phyloP scores from a whole-genome alignment of 345 rosid genomes.

The Hibiscus trionum region DNA sequence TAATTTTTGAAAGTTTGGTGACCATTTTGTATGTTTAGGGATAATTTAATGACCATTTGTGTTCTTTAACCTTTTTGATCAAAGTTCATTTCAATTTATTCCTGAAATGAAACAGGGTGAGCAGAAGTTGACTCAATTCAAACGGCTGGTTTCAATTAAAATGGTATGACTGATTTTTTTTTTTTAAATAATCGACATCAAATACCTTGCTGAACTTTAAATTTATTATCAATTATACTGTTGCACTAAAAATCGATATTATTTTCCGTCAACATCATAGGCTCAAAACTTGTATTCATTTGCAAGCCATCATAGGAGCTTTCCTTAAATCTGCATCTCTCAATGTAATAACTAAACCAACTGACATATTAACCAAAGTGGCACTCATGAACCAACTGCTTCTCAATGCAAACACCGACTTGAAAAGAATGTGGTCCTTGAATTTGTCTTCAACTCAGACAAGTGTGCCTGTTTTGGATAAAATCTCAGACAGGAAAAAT shows the following conservation, averaged over 20 bases:
- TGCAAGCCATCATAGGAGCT: background rate
- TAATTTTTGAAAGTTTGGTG: too few relatives aligned
- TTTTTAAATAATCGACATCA: too few relatives aligned
- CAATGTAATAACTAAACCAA: background rate
- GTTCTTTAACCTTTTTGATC: background rate
- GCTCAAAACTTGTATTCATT: background rate
- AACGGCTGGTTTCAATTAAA: too few relatives aligned
- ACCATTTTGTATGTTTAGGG: too few relatives aligned
- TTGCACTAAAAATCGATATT: too few relatives aligned
- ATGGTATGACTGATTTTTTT: too few relatives aligned
- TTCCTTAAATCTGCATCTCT: background rate
- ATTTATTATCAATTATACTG: too few relatives aligned
- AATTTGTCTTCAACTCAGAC: background rate
- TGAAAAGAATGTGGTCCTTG: slow-evolving; percentile 5
- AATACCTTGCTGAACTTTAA: too few relatives aligned
- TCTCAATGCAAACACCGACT: background rate
- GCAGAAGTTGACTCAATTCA: too few relatives aligned
- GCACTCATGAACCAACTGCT: background rate
- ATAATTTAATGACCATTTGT: too few relatives aligned
- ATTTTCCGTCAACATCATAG: background rate
- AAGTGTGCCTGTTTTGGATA: slow-evolving; percentile 1
- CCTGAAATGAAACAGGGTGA: too few relatives aligned
- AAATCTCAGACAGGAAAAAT: background rate
- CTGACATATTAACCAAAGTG: background rate
- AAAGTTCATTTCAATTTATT: too few relatives aligned